Conservation (phyloP, 805 yeast genomes). For the Komagataella ulmi region DNA sequence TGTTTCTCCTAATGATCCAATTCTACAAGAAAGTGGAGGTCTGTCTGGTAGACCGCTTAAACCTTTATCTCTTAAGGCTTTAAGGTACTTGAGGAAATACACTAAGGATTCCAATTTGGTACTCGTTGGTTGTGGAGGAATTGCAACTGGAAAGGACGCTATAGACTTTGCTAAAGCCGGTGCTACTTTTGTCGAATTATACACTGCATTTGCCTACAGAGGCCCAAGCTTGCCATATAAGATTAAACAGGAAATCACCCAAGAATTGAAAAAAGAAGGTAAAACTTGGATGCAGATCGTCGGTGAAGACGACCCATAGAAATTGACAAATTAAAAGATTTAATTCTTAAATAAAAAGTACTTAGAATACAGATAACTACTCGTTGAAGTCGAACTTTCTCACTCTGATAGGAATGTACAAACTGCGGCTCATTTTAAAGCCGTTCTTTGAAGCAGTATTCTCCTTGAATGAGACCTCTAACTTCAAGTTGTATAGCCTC, state of each 20-base stretch:
- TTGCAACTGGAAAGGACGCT: conserved; percentile 76
- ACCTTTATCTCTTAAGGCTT: conserved; percentile 60
- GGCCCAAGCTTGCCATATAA: conserved; percentile 76
- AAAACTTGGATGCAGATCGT: conserved; percentile 76
- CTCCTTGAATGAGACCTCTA: conserved; percentile 5
- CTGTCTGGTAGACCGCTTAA: conserved; percentile 88
- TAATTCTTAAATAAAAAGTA: too few relatives aligned
- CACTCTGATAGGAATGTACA: conserved; percentile 5
- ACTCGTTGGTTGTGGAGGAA: conserved; percentile 91
- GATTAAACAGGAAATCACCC: conserved; percentile 44
- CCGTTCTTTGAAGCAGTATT: neutral
- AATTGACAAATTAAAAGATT: neutral
- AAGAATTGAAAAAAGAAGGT: conserved; percentile 55
- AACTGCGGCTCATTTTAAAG: neutral
- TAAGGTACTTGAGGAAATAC: conserved; percentile 57
- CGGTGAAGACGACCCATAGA: conserved; percentile 39
- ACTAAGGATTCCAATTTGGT: conserved; percentile 65
- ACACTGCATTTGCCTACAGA: conserved; percentile 83
- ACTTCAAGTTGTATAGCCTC: conserved; percentile 30
- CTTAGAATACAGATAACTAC: neutral
- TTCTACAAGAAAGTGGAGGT: conserved; percentile 65
- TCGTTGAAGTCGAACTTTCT: conserved; percentile 5
- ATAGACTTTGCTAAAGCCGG: conserved; percentile 89
- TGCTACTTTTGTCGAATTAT: conserved; percentile 77
- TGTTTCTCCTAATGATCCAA: conserved; percentile 32